Conservation (phyloP, 2,329 filamentous ascomycete species). For the Endocalyx cinctus region DNA sequence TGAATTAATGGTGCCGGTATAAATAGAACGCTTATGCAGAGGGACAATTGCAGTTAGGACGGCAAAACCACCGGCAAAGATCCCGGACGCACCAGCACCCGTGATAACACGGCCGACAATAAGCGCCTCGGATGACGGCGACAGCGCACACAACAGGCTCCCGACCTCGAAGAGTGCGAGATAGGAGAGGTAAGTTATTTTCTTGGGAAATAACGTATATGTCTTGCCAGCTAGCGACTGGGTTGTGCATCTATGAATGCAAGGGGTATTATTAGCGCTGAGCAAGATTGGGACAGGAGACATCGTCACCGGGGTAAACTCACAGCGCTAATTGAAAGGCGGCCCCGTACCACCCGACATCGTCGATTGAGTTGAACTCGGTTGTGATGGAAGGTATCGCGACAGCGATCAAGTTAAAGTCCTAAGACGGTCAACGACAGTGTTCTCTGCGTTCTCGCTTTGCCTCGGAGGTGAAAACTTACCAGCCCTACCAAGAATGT, state of each 20-base stretch:
- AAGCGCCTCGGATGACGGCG: conserved; percentile 20
- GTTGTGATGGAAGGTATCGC: conserved; percentile 5
- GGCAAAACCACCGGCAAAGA: conserved; percentile 24
- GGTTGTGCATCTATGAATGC: conserved; percentile 1
- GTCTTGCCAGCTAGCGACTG: conserved; percentile 15
- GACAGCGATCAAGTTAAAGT: conserved; percentile 4
- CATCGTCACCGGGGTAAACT: no score
- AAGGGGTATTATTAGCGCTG: no score
- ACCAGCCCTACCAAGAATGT: conserved; percentile 14
- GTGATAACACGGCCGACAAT: conserved; percentile 25
- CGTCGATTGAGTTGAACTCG: background rate
- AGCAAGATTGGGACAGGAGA: no score
- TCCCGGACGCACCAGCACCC: conserved; percentile 23
- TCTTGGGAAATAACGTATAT: conserved; percentile 16
- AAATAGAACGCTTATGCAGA: conserved; percentile 12
- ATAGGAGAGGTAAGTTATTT: conserved; percentile 10
- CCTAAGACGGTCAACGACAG: conserved; percentile 1
- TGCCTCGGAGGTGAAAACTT: background rate
- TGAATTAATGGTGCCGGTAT: conserved; percentile 7
- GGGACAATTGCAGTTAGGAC: conserved; percentile 16
- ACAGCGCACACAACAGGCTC: conserved; percentile 11
- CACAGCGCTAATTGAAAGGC: conserved; percentile 1
- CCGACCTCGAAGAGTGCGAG: conserved; percentile 12
- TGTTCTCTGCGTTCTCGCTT: background rate
- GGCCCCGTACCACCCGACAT: background rate